These are phyloP conservation scores for Posidonia australis DNA, from an alignment of 106 monocot genomes.

Conservation along the genomic window DNA sequence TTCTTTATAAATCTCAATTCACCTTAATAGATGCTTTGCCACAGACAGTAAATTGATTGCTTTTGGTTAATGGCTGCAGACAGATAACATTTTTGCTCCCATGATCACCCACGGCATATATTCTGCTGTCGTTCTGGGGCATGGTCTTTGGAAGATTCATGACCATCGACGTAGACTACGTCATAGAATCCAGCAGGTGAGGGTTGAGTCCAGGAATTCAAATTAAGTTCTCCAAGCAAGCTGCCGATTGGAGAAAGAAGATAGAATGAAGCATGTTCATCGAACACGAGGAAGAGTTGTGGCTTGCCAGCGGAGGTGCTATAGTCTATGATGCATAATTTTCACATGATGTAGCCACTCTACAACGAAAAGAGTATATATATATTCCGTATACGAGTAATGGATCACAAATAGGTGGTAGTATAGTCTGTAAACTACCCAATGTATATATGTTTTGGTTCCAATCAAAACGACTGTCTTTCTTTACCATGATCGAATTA, in stretches of 20 bases:
- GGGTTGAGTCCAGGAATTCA: conserved; percentile 25
- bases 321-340: not conserved
- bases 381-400: not conserved
- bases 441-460: not conserved
- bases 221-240: not conserved
- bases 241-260: not conserved
- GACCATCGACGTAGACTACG: conserved; percentile 62
- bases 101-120: conserved; percentile 97
- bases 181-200: conserved; percentile 51
- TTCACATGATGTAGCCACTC: no score
- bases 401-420: not conserved
- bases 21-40: no score
- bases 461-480: not conserved
- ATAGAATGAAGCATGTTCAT: not conserved
- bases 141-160: conserved; percentile 86
- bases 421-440: not conserved
- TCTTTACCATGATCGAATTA: no score
- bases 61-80: no score
- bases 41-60: no score
- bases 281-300: not conserved
- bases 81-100: conserved; percentile 80
- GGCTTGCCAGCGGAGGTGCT: not conserved
- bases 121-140: conserved; percentile 73
- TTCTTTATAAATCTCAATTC: no score
- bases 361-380: no score